Conservation (phyloP, 2,329 filamentous ascomycete genomes). For the Phyllosticta citribraziliensis region DNA sequence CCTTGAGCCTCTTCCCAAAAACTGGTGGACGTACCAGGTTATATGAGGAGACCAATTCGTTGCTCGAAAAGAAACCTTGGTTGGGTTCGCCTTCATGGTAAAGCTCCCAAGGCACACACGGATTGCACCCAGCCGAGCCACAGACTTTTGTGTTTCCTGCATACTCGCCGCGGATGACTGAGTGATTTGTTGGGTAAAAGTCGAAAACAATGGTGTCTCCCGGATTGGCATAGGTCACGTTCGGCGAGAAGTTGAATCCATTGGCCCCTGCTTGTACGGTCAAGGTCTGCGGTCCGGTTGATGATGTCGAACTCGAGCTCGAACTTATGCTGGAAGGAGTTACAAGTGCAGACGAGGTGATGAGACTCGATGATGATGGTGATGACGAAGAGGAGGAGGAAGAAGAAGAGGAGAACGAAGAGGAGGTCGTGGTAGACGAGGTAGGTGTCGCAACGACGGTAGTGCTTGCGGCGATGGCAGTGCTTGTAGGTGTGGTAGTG, state of each 20-base stretch:
- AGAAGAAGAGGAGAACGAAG: not conserved
- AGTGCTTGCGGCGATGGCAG: not conserved
- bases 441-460: not conserved
- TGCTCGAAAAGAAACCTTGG: slow-evolving; percentile 24
- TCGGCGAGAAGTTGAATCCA: slow-evolving; percentile 26
- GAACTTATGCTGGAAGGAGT: not conserved
- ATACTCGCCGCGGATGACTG: slow-evolving; percentile 32
- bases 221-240: slow-evolving; percentile 23
- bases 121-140: slow-evolving; percentile 15
- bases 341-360: not conserved
- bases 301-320: not conserved
- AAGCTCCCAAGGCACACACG: slow-evolving; percentile 31
- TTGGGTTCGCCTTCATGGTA: slow-evolving; percentile 18
- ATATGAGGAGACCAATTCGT: slow-evolving; percentile 17
- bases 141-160: slow-evolving; percentile 11
- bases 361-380: not conserved
- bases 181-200: slow-evolving; percentile 35
- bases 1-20: not conserved
- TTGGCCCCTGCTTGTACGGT: slow-evolving; percentile 28
- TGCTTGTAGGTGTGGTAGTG: not conserved
- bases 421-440: not conserved
- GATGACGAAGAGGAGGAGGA: not conserved
- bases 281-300: not conserved
- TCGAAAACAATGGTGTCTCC: slow-evolving; percentile 29
- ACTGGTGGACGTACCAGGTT: slow-evolving; percentile 16